Conservation (phyloP, 1,284 basidiomycete genomes). For the Malassezia cuniculi region DNA sequence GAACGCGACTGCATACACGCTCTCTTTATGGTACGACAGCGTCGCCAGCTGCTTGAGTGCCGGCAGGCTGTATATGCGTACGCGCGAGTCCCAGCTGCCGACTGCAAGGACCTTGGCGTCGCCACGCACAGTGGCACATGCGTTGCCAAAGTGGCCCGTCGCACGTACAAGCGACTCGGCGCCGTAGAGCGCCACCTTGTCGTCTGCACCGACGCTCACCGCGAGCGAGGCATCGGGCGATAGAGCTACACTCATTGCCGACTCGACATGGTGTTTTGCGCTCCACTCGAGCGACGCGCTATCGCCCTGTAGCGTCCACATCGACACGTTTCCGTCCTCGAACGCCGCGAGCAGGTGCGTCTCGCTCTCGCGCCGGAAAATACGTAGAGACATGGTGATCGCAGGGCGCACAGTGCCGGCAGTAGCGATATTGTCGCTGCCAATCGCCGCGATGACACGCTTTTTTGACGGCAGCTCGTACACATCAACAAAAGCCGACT, state of each 20-base stretch:
- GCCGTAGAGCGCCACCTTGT: neutral
- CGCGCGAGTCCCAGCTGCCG: conserved; percentile 6
- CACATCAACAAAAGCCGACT: conserved; percentile 11
- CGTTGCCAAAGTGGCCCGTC: conserved; percentile 7
- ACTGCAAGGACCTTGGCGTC: conserved; percentile 4
- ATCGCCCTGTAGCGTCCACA: neutral
- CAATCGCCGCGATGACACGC: conserved; percentile 8
- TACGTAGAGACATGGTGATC: conserved; percentile 6
- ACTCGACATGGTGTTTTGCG: conserved; percentile 5
- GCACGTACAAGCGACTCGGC: neutral
- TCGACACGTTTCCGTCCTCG: conserved; percentile 6
- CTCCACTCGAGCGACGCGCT: neutral
- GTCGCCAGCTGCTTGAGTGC: neutral
- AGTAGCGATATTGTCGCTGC: neutral
- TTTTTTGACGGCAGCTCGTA: conserved; percentile 6
- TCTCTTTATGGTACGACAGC: conserved; percentile 9
- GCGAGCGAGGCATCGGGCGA: neutral
- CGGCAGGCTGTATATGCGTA: conserved; percentile 2
- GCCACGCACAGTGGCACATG: conserved; percentile 4
- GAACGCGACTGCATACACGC: conserved; percentile 6
- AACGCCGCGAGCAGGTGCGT: conserved; percentile 2
- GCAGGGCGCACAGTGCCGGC: conserved; percentile 5
- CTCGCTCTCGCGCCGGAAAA: neutral
- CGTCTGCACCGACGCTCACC: conserved; percentile 10
- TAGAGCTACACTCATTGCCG: conserved; percentile 2